A percentile compares a stretch with the other conserved stretches of the same genome.
phyloP scores from a whole-genome alignment of 805 yeast species.

The Hemisphaericaspora nanyangensis region DNA sequence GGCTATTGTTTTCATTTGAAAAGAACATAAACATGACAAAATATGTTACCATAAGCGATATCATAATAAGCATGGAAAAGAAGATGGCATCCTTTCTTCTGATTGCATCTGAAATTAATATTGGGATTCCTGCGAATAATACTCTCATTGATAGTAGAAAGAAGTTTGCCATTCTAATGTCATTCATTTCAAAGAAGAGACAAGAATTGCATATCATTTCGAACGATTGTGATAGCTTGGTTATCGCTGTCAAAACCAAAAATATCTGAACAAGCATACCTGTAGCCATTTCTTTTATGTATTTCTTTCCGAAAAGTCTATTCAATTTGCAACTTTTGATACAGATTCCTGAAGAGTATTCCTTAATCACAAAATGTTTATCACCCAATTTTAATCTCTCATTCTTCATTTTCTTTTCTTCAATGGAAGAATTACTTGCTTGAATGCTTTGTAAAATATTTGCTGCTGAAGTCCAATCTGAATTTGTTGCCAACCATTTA shows the following conservation, averaged over 20 bases:
- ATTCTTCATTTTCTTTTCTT: constrained; percentile 10
- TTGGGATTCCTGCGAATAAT: constrained; percentile 41
- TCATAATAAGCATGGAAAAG: constrained; percentile 35
- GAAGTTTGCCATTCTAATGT: constrained; percentile 1
- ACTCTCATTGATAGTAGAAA: constrained; percentile 36
- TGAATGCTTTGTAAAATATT: constrained; percentile 9
- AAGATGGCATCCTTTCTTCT: constrained; percentile 46
- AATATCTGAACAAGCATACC: constrained; percentile 39
- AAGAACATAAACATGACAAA: constrained; percentile 4
- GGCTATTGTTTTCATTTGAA: not conserved
- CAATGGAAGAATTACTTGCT: not conserved
- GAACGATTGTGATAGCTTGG: constrained; percentile 41
- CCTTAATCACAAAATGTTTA: constrained; percentile 21
- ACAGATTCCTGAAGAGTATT: constrained; percentile 18
- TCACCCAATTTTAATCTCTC: constrained; percentile 11
- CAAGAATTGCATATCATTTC: constrained; percentile 45
- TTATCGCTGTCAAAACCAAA: constrained; percentile 45
- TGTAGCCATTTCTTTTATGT: constrained; percentile 30
- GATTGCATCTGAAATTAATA: constrained; percentile 38
- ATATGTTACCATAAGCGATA: constrained; percentile 2
- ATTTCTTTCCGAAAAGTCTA: constrained; percentile 29
- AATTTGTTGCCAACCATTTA: constrained; percentile 24
- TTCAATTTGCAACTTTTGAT: constrained; percentile 19
- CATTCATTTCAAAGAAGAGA: constrained; percentile 33
- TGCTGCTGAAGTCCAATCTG: constrained; percentile 36